Conservation (phyloP, 208 protist species). For the Crithidia mellificae region DNA sequence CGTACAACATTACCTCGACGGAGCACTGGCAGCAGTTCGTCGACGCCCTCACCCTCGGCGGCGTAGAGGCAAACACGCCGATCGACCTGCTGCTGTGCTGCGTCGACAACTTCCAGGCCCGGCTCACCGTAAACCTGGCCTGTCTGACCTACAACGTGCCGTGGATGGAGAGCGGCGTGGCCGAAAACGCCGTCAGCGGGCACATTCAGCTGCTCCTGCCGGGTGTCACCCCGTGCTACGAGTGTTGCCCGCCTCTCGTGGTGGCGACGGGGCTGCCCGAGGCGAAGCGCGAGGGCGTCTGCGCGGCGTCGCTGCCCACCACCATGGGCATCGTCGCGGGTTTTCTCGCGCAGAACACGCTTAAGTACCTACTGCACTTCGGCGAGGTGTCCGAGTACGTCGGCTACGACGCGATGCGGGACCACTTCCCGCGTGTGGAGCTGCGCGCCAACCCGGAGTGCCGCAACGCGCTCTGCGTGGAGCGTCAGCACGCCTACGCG, state of each 20-base stretch:
- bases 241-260: constrained; percentile 94
- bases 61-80: constrained; percentile 38
- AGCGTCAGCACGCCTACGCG: constrained; percentile 74
- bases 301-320: constrained; percentile 96
- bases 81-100: constrained; percentile 95
- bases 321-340: constrained; percentile 97
- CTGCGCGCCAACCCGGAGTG: constrained; percentile 94
- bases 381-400: constrained; percentile 93
- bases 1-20: constrained; percentile 93
- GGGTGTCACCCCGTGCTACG: constrained; percentile 89
- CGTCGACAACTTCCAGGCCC: constrained; percentile 97
- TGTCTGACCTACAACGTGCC: constrained; percentile 86
- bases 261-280: constrained; percentile 93
- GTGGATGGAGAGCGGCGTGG: constrained; percentile 97
- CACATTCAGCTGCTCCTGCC: constrained; percentile 97
- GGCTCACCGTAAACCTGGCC: constrained; percentile 94
- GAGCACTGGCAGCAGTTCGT: constrained; percentile 92
- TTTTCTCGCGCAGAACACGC: constrained; percentile 95
- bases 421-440: constrained; percentile 93
- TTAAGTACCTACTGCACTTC: constrained; percentile 95
- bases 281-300: constrained; percentile 95
- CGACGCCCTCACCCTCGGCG: constrained; percentile 61
- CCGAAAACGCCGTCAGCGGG: constrained; percentile 97
- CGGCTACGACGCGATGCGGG: constrained; percentile 95
- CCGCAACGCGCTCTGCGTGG: constrained; percentile 64